Conservation (phyloP, 805 yeast genomes). For the Kregervanrija delftensis region DNA sequence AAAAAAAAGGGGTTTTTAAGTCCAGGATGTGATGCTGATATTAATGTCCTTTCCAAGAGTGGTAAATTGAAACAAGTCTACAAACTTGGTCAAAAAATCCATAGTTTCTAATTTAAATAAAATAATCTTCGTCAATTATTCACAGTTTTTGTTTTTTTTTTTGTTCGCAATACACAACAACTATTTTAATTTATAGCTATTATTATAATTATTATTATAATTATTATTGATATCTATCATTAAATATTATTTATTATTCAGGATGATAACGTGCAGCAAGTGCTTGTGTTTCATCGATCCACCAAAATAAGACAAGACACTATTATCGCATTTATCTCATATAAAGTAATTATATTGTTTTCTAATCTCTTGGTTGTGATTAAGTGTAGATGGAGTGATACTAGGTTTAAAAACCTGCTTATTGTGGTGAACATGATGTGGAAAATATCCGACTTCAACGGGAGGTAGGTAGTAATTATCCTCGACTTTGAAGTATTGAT, state of each 20-base stretch:
- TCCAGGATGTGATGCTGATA: slow-evolving; percentile 51
- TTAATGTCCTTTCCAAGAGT: slow-evolving; percentile 36
- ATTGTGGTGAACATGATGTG: slow-evolving; percentile 31
- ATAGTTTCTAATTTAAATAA: slow-evolving; percentile 3
- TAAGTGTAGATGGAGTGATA: neutral
- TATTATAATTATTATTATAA: too few relatives aligned
- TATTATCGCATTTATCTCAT: neutral
- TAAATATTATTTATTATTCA: too few relatives aligned
- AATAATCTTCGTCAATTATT: too few relatives aligned
- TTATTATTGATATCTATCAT: too few relatives aligned
- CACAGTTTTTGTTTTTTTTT: too few relatives aligned
- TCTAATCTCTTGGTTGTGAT: neutral
- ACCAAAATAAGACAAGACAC: too few relatives aligned
- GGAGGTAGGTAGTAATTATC: slow-evolving; percentile 43
- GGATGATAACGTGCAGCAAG: too few relatives aligned
- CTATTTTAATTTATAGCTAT: too few relatives aligned
- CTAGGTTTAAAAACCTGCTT: slow-evolving; percentile 29
- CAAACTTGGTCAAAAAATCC: slow-evolving; percentile 38
- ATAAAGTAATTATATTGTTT: slow-evolving; percentile 11
- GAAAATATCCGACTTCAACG: slow-evolving; percentile 42
- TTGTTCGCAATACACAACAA: too few relatives aligned
- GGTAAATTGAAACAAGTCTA: slow-evolving; percentile 43
- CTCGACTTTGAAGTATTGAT: slow-evolving; percentile 42
- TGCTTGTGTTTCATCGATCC: too few relatives aligned
- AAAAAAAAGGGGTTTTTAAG: slow-evolving; percentile 43